These are phyloP conservation scores for Eudorina sp. DNA, from an alignment of 139 green algal genomes.

Conservation along the genomic window DNA sequence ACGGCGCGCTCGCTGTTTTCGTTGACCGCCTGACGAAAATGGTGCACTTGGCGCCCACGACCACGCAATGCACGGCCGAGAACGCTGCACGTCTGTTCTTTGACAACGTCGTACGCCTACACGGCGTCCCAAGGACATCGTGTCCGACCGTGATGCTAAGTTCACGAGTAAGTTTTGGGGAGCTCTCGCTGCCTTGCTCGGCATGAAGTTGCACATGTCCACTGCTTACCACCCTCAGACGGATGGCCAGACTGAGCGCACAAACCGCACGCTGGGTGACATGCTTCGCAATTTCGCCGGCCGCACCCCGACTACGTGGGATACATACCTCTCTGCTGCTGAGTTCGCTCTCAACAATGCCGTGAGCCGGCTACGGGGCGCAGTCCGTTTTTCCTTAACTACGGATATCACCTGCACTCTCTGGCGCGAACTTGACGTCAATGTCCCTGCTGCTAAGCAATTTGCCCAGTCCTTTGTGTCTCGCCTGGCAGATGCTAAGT, in stretches of 20 bases:
- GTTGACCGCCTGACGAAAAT: slow-evolving; percentile 68
- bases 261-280: too few species aligned
- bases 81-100: slow-evolving; percentile 48
- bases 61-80: slow-evolving; percentile 34
- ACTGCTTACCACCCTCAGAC: slow-evolving; percentile 3
- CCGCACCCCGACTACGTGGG: background rate
- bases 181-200: background rate
- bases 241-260: background rate
- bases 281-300: background rate
- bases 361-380: too few species aligned
- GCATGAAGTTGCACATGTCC: background rate
- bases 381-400: too few species aligned
- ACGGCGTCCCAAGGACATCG: slow-evolving; percentile 32
- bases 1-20: slow-evolving; percentile 61
- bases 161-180: slow-evolving; percentile 50
- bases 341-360: too few species aligned
- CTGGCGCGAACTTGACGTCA: too few species aligned
- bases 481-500: too few species aligned
- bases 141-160: slow-evolving; percentile 36
- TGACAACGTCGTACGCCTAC: slow-evolving; percentile 11
- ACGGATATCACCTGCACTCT: too few species aligned
- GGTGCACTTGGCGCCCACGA: slow-evolving; percentile 46
- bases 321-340: background rate
- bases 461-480: too few species aligned
- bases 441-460: too few species aligned